phyloP scores from a whole-genome alignment of 495 filamentous ascomycete genomes.

The Xylaria venustula region DNA sequence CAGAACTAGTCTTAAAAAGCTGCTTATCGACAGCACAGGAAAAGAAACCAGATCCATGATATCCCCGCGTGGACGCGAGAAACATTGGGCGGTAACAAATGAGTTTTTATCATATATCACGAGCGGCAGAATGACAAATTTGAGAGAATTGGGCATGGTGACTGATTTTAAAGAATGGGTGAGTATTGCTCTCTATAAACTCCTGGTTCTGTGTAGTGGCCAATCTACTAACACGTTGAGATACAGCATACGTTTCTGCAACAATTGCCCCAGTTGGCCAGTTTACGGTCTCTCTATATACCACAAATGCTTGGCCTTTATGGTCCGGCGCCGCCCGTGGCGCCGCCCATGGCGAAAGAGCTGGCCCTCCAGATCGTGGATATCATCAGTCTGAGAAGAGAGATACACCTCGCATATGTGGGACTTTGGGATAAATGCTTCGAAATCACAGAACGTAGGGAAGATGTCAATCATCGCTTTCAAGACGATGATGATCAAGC shows the following conservation, averaged over 20 bases:
- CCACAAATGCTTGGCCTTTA: constrained; percentile 64
- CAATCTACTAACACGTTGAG: constrained; percentile 1
- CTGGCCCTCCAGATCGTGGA: constrained; percentile 82
- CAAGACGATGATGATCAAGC: constrained; percentile 35
- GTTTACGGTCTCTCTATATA: constrained; percentile 77
- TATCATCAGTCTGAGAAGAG: constrained; percentile 81
- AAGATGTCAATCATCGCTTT: constrained; percentile 35
- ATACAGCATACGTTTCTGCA: constrained; percentile 84
- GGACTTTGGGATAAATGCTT: constrained; percentile 84
- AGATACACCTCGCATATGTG: constrained; percentile 79
- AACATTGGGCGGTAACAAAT: constrained; percentile 61
- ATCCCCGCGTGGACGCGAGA: constrained; percentile 48
- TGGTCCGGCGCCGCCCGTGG: constrained; percentile 31
- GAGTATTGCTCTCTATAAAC: constrained; percentile 32
- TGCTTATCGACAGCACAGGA: constrained; percentile 73
- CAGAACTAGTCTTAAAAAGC: constrained; percentile 67
- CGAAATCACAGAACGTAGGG: constrained; percentile 68
- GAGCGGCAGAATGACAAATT: constrained; percentile 73
- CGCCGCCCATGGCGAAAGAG: constrained; percentile 62
- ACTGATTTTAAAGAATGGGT: constrained; percentile 89
- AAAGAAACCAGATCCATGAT: constrained; percentile 20
- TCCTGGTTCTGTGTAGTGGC: background rate
- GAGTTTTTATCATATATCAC: constrained; percentile 58
- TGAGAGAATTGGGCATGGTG: constrained; percentile 74
- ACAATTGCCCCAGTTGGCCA: constrained; percentile 69